phyloP scores from a whole-genome alignment of 768 basidiomycete species.

The Pleurotus salmoneostramineus region DNA sequence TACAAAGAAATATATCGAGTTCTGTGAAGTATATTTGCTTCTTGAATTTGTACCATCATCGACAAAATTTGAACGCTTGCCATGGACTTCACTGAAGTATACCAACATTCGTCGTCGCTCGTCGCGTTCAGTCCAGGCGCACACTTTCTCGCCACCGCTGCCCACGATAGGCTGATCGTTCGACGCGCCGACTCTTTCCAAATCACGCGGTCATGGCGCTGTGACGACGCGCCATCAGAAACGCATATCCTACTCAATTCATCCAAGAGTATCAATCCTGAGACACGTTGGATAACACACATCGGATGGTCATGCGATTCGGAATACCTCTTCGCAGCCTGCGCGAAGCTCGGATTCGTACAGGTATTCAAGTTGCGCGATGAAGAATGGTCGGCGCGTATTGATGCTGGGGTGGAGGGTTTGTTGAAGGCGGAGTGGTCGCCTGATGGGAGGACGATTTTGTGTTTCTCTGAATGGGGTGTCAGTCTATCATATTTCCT shows the following conservation, averaged over 20 bases:
- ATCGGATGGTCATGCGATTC: constrained; percentile 87
- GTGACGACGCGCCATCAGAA: constrained; percentile 51
- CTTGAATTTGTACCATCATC: no score
- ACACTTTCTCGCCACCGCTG: constrained; percentile 80
- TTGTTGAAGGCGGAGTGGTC: constrained; percentile 89
- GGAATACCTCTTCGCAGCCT: constrained; percentile 80
- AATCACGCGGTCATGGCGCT: constrained; percentile 76
- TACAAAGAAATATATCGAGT: no score
- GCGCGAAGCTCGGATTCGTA: constrained; percentile 65
- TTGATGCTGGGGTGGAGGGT: constrained; percentile 81
- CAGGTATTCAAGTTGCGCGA: constrained; percentile 78
- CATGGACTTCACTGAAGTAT: constrained; percentile 89
- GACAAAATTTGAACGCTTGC: not conserved
- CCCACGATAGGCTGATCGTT: constrained; percentile 76
- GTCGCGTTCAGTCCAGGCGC: constrained; percentile 84
- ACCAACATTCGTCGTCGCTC: constrained; percentile 67
- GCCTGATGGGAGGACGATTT: constrained; percentile 73
- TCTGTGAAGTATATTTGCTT: no score
- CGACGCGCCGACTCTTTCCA: constrained; percentile 82
- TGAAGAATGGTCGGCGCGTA: constrained; percentile 72
- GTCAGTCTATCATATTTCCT: constrained; percentile 46
- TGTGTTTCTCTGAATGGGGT: constrained; percentile 93
- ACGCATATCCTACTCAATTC: constrained; percentile 40
- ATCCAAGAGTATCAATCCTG: constrained; percentile 21
- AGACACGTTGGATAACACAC: constrained; percentile 55